Evolutionary conservation across 2,329 filamentous ascomycete species (phyloP), one percentile per base, ranked within the genome.

Genomic region (Trichoderma polysporum): DNA sequence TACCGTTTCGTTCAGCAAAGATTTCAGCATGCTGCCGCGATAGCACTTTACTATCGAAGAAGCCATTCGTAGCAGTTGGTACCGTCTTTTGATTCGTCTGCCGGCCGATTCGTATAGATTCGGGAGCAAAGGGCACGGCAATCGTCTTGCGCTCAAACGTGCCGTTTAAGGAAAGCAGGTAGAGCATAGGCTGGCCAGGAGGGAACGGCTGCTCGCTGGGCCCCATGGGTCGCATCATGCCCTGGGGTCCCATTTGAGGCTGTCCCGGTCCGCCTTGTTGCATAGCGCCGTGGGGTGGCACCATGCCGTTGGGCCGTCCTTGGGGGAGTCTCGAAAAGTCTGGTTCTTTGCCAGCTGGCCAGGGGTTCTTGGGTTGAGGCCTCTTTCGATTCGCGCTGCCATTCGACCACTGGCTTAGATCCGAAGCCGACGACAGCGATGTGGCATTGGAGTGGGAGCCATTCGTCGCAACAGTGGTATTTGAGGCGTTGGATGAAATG

Each of bases 91-190:
- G 92, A 78, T 99, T 99, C 22, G 95, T 99, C 79, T 99, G 95
- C 56, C 95, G 91, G 52, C 95, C 95, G 75, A 99, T 97, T 70
- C 93, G 90, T 58, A 99, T 84, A 47, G 92, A 91, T n/a, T 98
- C 94, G n/a, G 95, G 95, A 70, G 88, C 91, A 76, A 91, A 97
- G 0, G 95, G 95, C 2, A 99, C 92, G 37, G 87, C 92, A 73
- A 99, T 98, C 50, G 94, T 95, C 81, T 99, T 99, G 74, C 93
- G 90, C 78, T 98, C 95, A 76, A 99, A 99, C 1, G 94, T 98
- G 67, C 93, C 92, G 75, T 99, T 99, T 74, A 98, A 88, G 0
- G 95, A 96, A 6, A 94, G 81, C 5, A 99, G 86, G 69, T 93
- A 93, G 49, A 97, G 85, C 25, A 97, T 89, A 0, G 93, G 92